phyloP scores from a whole-genome alignment of 2,329 filamentous ascomycete genomes.

The Exophiala calicioides region DNA sequence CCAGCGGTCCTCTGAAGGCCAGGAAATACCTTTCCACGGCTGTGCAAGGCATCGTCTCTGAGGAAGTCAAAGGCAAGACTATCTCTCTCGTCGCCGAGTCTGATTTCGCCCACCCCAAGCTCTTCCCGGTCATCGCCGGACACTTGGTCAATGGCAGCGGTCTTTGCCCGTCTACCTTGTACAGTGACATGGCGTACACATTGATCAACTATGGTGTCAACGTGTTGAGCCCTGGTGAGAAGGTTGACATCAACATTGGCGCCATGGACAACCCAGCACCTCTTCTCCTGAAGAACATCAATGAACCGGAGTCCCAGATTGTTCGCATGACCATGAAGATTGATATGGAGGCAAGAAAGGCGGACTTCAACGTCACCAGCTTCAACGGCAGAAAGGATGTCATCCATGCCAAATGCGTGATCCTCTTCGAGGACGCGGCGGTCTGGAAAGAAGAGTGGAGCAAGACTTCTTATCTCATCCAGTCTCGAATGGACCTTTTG shows the following conservation, averaged over 20 bases:
- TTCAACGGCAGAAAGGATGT: constrained; percentile 33
- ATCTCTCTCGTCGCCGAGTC: constrained; percentile 65
- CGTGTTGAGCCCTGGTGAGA: constrained; percentile 30
- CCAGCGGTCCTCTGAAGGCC: constrained; percentile 46
- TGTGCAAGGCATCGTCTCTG: constrained; percentile 64
- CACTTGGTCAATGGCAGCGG: constrained; percentile 68
- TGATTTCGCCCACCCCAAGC: constrained; percentile 64
- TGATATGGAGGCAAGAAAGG: constrained; percentile 30
- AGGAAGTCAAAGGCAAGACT: constrained; percentile 62
- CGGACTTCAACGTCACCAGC: constrained; percentile 30
- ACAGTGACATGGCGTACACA: constrained; percentile 67
- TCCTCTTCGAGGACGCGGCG: constrained; percentile 33
- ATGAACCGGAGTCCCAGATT: constrained; percentile 30
- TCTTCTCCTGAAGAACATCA: constrained; percentile 32
- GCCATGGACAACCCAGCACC: constrained; percentile 33
- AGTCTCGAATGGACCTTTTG: constrained; percentile 37
- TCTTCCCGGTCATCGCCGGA: constrained; percentile 63
- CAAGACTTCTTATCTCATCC: constrained; percentile 35
- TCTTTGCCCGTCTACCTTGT: constrained; percentile 64
- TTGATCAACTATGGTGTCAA: constrained; percentile 59
- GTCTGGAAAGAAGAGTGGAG: constrained; percentile 36
- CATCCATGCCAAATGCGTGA: constrained; percentile 35
- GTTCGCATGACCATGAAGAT: constrained; percentile 29
- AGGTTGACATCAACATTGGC: constrained; percentile 32
- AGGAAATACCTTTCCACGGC: constrained; percentile 64